Evolutionary conservation across 176 grass and related monocot species (phyloP), one percentile per base, ranked within the genome.

Genomic region (Aegilops tauschii): DNA sequence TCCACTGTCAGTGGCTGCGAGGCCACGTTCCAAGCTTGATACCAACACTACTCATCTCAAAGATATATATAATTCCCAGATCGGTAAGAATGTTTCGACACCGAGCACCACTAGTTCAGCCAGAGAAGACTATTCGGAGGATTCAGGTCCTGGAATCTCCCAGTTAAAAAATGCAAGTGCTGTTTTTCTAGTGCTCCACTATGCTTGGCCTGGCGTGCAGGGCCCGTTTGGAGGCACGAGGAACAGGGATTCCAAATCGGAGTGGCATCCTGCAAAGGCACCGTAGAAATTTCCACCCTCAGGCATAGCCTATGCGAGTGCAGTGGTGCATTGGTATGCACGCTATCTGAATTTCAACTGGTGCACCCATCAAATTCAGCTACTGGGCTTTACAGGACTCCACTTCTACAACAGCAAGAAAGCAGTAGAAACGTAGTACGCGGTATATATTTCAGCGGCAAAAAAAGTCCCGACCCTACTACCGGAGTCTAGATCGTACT

Each of bases 21-120:
- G 58, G 45, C 35, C 84, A 66, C 75, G 73, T 90, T 77, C 78
- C 78, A 13, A 11, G 45, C 45, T 76, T 45, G 10, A 13, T 29
- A 49, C 9, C 20, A 78, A 71, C 69, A 18, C 11, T 30, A 13
- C 40, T 40, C 39, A 44, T 77, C n/a, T 12, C 31, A 27, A 14
- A 56, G 4, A 67, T 83, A 23, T 69, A 6, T 17, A 67, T 83
- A 11, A 45, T 23, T 12, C 20, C 37, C 0, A 28, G 29, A 28
- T 34, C 69, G 25, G 25, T 52, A 65, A 17, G 65, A 84, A 73
- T 42, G 56, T 59, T 59, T 59, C 7, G 56, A 3, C 56, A 59
- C 2, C 0, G 54, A 58, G 56, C 56, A 21, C 16, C 0, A 52
- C 62, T 31, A 17, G 14, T 45, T 64, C 29, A 59, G 25, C 21